Percentiles rank a stretch among this genome's conserved stretches.
Conservation (phyloP, 257 asterid species). For the Cinchona pubescens region DNA sequence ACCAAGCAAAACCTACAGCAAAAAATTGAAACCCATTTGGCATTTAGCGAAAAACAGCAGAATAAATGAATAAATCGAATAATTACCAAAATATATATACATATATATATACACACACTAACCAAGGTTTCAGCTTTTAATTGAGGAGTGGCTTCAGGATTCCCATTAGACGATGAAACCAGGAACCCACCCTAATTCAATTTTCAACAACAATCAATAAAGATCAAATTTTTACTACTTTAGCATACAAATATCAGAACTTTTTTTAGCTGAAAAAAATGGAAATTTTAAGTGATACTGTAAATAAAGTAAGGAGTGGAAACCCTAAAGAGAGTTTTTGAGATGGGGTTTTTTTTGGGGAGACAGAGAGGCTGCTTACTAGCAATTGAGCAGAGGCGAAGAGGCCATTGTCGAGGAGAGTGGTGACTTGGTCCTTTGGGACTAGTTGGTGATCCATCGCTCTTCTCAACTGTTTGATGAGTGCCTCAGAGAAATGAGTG, state of each 20-base stretch:
- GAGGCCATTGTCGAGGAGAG: constrained; percentile 80
- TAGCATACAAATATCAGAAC: background rate
- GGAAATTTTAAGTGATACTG: background rate
- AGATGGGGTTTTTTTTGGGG: background rate
- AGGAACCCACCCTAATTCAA: constrained; percentile 76
- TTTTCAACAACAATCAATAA: too few relatives aligned
- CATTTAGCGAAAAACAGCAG: constrained; percentile 16
- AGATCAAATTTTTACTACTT: background rate
- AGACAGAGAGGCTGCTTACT: constrained; percentile 36
- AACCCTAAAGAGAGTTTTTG: background rate
- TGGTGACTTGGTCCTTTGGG: constrained; percentile 67
- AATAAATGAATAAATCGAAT: constrained; percentile 3
- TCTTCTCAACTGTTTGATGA: background rate
- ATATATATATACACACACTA: constrained; percentile 17
- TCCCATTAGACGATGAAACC: constrained; percentile 66
- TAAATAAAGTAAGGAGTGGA: background rate
- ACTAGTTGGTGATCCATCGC: constrained; percentile 30
- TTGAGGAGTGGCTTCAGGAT: constrained; percentile 71
- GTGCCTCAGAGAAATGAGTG: background rate
- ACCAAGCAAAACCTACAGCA: constrained; percentile 69
- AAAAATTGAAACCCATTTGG: constrained; percentile 11
- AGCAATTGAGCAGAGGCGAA: constrained; percentile 81
- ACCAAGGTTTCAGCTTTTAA: constrained; percentile 90
- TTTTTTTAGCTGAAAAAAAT: background rate
- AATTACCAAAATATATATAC: background rate